Conservation (phyloP, 1,284 basidiomycete genomes). For the Melampsora occidentalis region DNA sequence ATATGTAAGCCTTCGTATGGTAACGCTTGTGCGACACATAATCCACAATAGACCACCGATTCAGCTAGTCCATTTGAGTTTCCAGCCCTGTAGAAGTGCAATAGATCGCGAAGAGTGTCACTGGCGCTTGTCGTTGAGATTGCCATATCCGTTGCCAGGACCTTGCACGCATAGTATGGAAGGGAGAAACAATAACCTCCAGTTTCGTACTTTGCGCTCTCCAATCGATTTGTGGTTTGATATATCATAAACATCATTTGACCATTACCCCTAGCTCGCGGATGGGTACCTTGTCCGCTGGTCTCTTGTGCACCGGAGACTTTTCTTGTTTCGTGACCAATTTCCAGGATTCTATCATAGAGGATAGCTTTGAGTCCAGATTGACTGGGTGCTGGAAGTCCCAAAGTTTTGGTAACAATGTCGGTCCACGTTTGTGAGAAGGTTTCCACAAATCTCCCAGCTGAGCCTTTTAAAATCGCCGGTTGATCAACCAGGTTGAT, state of each 20-base stretch:
- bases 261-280: background rate
- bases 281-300: too few relatives aligned
- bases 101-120: background rate
- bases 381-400: background rate
- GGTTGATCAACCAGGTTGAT: background rate
- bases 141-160: background rate
- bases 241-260: conserved; percentile 1
- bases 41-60: background rate
- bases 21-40: conserved; percentile 1
- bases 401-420: background rate
- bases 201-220: background rate
- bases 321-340: background rate
- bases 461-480: background rate
- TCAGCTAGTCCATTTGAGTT: background rate
- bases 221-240: background rate
- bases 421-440: background rate
- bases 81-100: background rate
- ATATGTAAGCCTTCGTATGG: conserved; percentile 1
- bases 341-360: background rate
- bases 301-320: background rate
- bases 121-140: background rate
- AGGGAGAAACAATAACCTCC: background rate
- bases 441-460: background rate
- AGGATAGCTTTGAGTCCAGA: background rate
- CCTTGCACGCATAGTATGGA: background rate